A percentile compares a stretch with the other conserved stretches of the same genome.
phyloP scores from a whole-genome alignment of 2,329 filamentous ascomycete genomes.

The Fusarium austroafricanum region DNA sequence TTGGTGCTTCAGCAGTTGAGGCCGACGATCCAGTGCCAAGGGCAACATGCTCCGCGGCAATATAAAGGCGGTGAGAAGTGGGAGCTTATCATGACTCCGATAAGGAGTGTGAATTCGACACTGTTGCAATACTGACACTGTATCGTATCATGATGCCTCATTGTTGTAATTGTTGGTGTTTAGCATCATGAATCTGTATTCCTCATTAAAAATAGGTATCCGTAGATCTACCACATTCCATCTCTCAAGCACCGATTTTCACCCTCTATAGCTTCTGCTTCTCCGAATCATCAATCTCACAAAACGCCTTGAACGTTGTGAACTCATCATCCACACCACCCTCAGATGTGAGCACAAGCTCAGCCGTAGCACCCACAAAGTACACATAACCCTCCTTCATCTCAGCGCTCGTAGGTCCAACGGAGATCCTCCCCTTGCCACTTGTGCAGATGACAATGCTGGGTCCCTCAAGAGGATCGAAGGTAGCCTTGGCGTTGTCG shows the following conservation, averaged over 20 bases:
- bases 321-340: slow-evolving; percentile 74
- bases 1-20: slow-evolving; percentile 24
- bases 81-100: slow-evolving; percentile 17
- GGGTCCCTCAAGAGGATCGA: slow-evolving; percentile 87
- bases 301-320: slow-evolving; percentile 93
- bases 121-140: not conserved
- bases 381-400: slow-evolving; percentile 79
- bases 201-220: slow-evolving; percentile 15
- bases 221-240: not conserved
- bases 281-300: slow-evolving; percentile 73
- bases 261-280: slow-evolving; percentile 43
- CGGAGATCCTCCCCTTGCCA: slow-evolving; percentile 84
- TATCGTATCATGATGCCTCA: not conserved
- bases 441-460: slow-evolving; percentile 93
- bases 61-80: slow-evolving; percentile 40
- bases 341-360: slow-evolving; percentile 79
- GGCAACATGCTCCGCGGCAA: slow-evolving; percentile 26
- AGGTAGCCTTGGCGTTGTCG: slow-evolving; percentile 82
- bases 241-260: slow-evolving; percentile 6
- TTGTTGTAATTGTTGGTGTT: not conserved
- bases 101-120: slow-evolving; percentile 26
- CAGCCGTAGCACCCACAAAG: slow-evolving; percentile 89
- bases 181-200: not conserved
- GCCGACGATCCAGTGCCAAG: slow-evolving; percentile 24
- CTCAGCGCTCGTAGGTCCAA: slow-evolving; percentile 83